phyloP scores from a whole-genome alignment of 2,329 filamentous ascomycete genomes.

The Trichophyton mentagrophytes region DNA sequence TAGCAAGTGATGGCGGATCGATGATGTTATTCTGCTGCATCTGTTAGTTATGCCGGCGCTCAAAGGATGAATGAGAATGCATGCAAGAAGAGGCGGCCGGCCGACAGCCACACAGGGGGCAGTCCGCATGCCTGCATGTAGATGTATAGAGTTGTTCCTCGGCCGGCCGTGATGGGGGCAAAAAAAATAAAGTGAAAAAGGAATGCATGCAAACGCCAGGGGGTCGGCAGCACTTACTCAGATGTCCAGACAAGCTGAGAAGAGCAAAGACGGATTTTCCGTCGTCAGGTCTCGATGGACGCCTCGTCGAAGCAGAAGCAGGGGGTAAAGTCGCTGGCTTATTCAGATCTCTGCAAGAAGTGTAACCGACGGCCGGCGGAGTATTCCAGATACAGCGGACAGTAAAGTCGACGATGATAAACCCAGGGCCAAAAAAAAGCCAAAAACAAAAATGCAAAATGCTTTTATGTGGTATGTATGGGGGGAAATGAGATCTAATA shows the following conservation, averaged over 20 bases:
- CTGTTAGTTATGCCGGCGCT: slow-evolving; percentile 2
- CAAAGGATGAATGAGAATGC: slow-evolving; percentile 4
- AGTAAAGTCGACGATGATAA: background rate
- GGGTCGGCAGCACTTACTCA: slow-evolving; percentile 2
- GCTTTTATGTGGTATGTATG: background rate
- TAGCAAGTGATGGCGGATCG: background rate
- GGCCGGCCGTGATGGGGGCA: background rate
- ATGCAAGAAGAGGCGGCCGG: slow-evolving; percentile 1
- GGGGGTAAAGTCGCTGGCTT: background rate
- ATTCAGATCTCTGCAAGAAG: slow-evolving; percentile 2
- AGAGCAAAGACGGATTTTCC: background rate
- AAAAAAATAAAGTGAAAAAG: background rate
- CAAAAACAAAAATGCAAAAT: background rate
- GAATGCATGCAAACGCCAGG: background rate
- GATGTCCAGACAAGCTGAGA: background rate
- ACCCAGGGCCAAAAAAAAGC: background rate
- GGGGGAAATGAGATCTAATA: slow-evolving; percentile 3
- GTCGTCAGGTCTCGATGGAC: background rate
- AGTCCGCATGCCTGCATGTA: background rate
- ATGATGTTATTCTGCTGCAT: slow-evolving; percentile 2
- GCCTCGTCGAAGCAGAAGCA: too few relatives aligned
- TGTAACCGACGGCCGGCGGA: slow-evolving; percentile 3
- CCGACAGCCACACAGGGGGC: background rate
- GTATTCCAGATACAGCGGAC: slow-evolving; percentile 3
- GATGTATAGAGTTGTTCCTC: too few relatives aligned